Evolutionary conservation across 345 rosid genomes (phyloP).

Genomic region (Acer campestre): DNA sequence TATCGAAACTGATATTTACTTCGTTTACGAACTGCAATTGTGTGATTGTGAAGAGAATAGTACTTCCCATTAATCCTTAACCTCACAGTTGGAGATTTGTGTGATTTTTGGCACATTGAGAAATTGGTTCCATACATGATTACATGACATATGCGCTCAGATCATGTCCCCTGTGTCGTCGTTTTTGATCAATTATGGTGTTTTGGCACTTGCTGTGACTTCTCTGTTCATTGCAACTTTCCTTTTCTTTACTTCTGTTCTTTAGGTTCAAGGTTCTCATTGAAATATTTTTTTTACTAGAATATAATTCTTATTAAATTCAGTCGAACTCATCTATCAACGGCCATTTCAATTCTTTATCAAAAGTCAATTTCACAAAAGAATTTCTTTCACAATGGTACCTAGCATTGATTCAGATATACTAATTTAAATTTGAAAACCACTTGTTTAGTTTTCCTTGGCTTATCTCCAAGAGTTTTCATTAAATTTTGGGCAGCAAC

Average conservation of each 20-base stretch:
- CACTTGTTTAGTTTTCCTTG: too few species aligned
- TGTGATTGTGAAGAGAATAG: not conserved
- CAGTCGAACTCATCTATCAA: too few species aligned
- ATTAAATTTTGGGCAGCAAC: too few species aligned
- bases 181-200: not conserved
- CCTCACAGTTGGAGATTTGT: not conserved
- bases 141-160: conserved; percentile 9
- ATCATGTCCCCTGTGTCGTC: not conserved
- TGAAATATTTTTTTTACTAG: too few species aligned
- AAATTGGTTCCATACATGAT: not conserved
- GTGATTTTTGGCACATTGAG: not conserved
- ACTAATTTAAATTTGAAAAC: too few species aligned
- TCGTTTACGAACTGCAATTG: not conserved
- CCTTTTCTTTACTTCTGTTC: not conserved
- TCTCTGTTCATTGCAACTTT: not conserved
- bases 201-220: not conserved
- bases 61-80: not conserved
- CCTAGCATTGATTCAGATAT: too few species aligned
- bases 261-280: too few species aligned
- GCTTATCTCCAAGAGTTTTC: too few species aligned
- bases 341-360: too few species aligned
- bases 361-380: too few species aligned
- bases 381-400: too few species aligned
- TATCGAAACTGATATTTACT: not conserved
- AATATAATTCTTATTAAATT: too few species aligned